These are phyloP conservation scores for Pseudovirgaria hyperparasitica DNA, from an alignment of 2,329 filamentous ascomycete species.

Conservation along the genomic window DNA sequence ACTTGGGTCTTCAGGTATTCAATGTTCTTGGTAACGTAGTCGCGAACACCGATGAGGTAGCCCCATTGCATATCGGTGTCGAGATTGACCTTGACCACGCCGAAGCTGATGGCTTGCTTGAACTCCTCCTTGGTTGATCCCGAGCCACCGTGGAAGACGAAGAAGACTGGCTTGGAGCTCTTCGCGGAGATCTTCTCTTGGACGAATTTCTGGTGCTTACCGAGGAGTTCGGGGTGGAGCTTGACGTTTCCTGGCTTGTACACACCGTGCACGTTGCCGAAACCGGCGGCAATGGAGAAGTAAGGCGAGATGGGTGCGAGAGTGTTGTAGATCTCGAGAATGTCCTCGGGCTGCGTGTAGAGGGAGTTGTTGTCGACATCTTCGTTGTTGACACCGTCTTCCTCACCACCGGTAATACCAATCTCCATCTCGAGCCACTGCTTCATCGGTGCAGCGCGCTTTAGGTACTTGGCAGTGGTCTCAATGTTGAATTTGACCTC, in stretches of 20 bases:
- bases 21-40: conserved; percentile 90
- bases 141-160: conserved; percentile 98
- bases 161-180: conserved; percentile 88
- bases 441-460: conserved; percentile 87
- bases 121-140: conserved; percentile 87
- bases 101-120: conserved; percentile 72
- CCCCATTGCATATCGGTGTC: conserved; percentile 92
- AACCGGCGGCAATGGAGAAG: conserved; percentile 96
- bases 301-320: conserved; percentile 76
- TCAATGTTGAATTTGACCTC: conserved; percentile 78
- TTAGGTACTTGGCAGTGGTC: conserved; percentile 85
- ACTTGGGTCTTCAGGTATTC: conserved; percentile 80
- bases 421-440: conserved; percentile 99
- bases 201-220: conserved; percentile 92
- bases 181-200: conserved; percentile 61
- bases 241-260: conserved; percentile 98
- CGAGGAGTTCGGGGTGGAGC: conserved; percentile 88
- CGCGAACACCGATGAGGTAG: conserved; percentile 83
- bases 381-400: conserved; percentile 98
- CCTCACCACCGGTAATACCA: conserved; percentile 91
- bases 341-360: conserved; percentile 96
- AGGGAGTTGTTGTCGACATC: conserved; percentile 91
- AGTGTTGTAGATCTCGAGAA: conserved; percentile 79
- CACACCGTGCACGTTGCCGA: conserved; percentile 98
- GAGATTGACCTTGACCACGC: conserved; percentile 98